phyloP scores from a whole-genome alignment of 1,284 basidiomycete genomes.

The Pseudozyma tsukubaensis region DNA sequence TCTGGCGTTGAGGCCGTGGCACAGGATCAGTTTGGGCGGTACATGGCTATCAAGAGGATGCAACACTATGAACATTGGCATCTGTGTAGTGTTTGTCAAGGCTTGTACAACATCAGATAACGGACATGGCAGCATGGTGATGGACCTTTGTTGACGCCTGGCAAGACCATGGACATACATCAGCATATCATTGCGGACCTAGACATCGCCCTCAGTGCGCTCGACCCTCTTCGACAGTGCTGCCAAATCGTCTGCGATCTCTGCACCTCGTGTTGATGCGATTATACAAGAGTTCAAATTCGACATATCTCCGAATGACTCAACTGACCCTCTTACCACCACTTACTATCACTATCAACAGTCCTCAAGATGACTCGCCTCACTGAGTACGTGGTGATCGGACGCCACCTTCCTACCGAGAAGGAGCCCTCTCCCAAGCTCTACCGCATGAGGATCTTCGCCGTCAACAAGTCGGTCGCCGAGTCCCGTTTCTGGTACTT shows the following conservation, averaged over 20 bases:
- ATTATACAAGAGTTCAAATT: not conserved
- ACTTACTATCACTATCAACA: slow-evolving; percentile 15
- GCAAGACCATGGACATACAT: too few relatives aligned
- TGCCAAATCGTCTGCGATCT: not conserved
- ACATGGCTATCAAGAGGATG: too few relatives aligned
- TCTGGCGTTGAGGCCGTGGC: too few relatives aligned
- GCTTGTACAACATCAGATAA: too few relatives aligned
- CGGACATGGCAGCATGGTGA: too few relatives aligned
- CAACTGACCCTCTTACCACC: slow-evolving; percentile 12
- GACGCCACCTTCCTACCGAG: slow-evolving; percentile 95
- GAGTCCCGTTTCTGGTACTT: slow-evolving; percentile 99
- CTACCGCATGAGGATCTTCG: slow-evolving; percentile 99
- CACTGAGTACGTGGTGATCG: slow-evolving; percentile 95
- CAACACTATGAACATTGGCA: too few relatives aligned
- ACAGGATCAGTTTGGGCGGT: too few relatives aligned
- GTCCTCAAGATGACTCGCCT: slow-evolving; percentile 64
- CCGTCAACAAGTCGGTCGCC: slow-evolving; percentile 95
- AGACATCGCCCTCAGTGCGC: too few relatives aligned
- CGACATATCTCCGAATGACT: slow-evolving; percentile 1
- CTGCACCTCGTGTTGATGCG: slow-evolving; percentile 23
- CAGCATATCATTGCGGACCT: too few relatives aligned
- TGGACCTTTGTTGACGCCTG: too few relatives aligned
- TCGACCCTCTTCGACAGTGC: not conserved
- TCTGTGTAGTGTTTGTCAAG: too few relatives aligned
- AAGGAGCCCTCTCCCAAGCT: slow-evolving; percentile 92